Conservation (phyloP, 257 asterid species). For the Nicotiana attenuata region DNA sequence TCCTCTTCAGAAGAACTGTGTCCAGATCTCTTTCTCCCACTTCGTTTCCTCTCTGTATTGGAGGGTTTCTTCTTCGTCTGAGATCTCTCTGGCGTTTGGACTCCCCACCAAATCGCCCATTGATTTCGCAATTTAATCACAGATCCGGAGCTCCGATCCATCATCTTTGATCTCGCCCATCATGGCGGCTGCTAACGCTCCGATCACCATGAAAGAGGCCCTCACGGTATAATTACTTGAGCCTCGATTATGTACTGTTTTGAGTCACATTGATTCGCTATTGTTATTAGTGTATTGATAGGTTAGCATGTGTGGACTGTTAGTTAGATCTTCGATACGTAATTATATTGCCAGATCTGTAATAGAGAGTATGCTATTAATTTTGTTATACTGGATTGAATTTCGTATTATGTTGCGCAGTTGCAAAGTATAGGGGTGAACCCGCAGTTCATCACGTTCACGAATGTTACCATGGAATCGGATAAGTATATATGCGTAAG, state of each 20-base stretch:
- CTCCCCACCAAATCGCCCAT: constrained; percentile 1
- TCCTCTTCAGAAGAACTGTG: constrained; percentile 17
- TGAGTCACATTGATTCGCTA: background rate
- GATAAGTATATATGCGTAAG: constrained; percentile 95
- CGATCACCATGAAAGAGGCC: constrained; percentile 96
- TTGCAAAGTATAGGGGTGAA: constrained; percentile 92
- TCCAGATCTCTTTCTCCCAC: constrained; percentile 22
- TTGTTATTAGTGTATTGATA: background rate
- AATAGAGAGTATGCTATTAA: background rate
- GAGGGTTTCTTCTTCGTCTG: constrained; percentile 39
- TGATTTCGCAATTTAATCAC: constrained; percentile 22
- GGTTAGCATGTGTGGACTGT: background rate
- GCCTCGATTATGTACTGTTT: background rate
- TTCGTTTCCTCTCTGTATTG: constrained; percentile 34
- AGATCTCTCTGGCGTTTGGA: constrained; percentile 45
- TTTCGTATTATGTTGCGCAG: constrained; percentile 55
- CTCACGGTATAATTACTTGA: constrained; percentile 59
- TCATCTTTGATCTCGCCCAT: constrained; percentile 39
- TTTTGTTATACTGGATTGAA: constrained; percentile 15
- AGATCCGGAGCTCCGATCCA: constrained; percentile 53
- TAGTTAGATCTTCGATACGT: constrained; percentile 14
- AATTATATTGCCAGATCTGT: constrained; percentile 40
- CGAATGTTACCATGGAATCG: constrained; percentile 98
- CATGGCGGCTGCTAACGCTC: constrained; percentile 99
- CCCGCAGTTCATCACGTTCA: constrained; percentile 86